Base-by-base conservation (phyloP, 371 early-diverging fungal species). In the Mucor saturninus region DNA sequence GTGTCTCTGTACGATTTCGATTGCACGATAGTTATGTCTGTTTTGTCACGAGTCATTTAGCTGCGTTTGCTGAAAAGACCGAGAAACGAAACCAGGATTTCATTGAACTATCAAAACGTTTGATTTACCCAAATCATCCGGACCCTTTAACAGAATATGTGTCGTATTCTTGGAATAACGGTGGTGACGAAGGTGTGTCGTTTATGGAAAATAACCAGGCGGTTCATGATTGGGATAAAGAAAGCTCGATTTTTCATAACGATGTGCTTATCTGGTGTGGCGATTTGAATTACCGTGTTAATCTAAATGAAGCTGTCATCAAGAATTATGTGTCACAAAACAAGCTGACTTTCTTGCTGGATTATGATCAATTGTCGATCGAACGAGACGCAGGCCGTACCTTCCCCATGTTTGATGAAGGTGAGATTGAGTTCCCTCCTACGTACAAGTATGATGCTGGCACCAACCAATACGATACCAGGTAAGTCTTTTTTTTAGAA, bases 371-470 rank as follows among this genome's bases (percentile, higher is more conserved):
- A 63, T 65, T 82, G 39, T 64, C 64, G 2, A 77, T 82, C 57
- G 67, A 81, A 67, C 64, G 74, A 65, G 48, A 68, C 71, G 80
- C 87, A 67, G 55, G 80, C 43, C 59, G 82, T 38, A 72, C 82
- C 5, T 98, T 98, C 68, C 83, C 74, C 2, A 91, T 87, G 39
- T 98, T 91, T 72, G 78, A 81, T 14, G 98, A 98, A 76, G 93
- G 89, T 0, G 72, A 71, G 0, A 87, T 98, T 28, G 67, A 64
- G 0, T 98, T 98, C 70, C 69, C 75, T 8, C 99, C 99, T 2
- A 98, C 98, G 0, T 98, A 98, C 82, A 96, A 96, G 71, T 98
- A 88, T 69, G 93, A 95, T 69, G 81, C 89, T 56, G 93, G 94
- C 0, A 93, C 94, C 0, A 74, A 84, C 58, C 72, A 66, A 15